These are phyloP conservation scores for Fusarium armeniacum DNA, from an alignment of 2,329 filamentous ascomycete species.

Conservation along the genomic window DNA sequence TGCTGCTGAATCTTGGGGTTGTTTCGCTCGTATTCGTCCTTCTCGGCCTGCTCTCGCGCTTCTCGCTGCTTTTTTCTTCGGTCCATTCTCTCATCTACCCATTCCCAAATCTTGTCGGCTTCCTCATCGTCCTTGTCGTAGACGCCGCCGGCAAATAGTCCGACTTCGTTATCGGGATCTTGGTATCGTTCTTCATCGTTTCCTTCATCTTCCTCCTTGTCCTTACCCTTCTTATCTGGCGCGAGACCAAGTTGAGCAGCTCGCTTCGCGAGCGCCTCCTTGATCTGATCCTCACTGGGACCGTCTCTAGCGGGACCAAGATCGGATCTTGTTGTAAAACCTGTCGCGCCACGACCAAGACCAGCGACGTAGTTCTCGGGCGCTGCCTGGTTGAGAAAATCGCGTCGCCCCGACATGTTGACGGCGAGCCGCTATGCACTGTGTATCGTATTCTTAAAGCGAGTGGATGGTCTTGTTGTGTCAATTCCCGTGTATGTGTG, in stretches of 20 bases:
- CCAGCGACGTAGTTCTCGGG: slow-evolving; percentile 94
- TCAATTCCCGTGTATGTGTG: background rate
- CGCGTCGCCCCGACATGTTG: slow-evolving; percentile 74
- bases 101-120: slow-evolving; percentile 94
- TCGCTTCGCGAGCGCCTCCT: slow-evolving; percentile 94
- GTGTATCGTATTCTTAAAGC: slow-evolving; percentile 13
- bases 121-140: slow-evolving; percentile 99
- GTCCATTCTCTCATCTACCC: slow-evolving; percentile 98
- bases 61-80: slow-evolving; percentile 92
- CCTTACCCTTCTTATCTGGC: slow-evolving; percentile 77
- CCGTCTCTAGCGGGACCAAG: slow-evolving; percentile 94
- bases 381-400: slow-evolving; percentile 89
- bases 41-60: slow-evolving; percentile 90
- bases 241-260: slow-evolving; percentile 84
- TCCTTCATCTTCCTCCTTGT: slow-evolving; percentile 79
- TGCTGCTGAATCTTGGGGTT: slow-evolving; percentile 99
- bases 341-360: slow-evolving; percentile 96
- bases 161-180: slow-evolving; percentile 97
- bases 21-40: slow-evolving; percentile 94
- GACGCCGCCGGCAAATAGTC: slow-evolving; percentile 92
- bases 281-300: slow-evolving; percentile 97
- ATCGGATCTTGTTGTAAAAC: slow-evolving; percentile 97
- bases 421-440: slow-evolving; percentile 36
- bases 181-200: slow-evolving; percentile 87
- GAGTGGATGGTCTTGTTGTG: slow-evolving; percentile 6